A percentile compares a stretch with the other conserved stretches of the same genome.
These are phyloP conservation scores for Yamadazyma spencermartinsiae DNA, from an alignment of 1,139 yeast genomes.

Conservation along the genomic window DNA sequence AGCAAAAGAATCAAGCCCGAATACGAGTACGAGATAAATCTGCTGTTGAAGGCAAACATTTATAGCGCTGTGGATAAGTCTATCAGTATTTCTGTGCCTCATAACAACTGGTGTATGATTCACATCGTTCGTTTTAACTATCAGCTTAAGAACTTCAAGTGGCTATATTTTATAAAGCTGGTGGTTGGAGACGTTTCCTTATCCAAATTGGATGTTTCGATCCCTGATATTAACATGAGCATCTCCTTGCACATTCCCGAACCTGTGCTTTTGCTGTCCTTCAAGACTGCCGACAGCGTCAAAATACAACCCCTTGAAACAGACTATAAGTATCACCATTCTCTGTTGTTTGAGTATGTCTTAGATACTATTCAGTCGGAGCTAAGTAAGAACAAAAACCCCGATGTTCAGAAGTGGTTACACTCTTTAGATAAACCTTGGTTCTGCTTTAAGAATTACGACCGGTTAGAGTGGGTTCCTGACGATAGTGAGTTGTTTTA, in stretches of 20 bases:
- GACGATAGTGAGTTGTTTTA: constrained; percentile 50
- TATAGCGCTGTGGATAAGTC: constrained; percentile 73
- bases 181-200: constrained; percentile 31
- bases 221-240: constrained; percentile 16
- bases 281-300: constrained; percentile 9
- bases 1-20: constrained; percentile 20
- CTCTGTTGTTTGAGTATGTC: constrained; percentile 37
- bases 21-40: constrained; percentile 21
- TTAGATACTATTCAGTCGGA: constrained; percentile 19
- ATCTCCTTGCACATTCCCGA: constrained; percentile 54
- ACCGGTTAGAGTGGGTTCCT: constrained; percentile 73
- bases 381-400: constrained; percentile 6
- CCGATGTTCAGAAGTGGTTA: constrained; percentile 10
- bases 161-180: constrained; percentile 62
- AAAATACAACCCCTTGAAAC: constrained; percentile 15
- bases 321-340: constrained; percentile 39
- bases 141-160: constrained; percentile 51
- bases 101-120: constrained; percentile 27
- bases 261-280: constrained; percentile 19
- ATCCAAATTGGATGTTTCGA: constrained; percentile 13
- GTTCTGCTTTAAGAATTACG: constrained; percentile 67
- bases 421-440: constrained; percentile 26
- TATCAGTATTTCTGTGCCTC: constrained; percentile 50
- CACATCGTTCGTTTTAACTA: constrained; percentile 60
- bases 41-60: constrained; percentile 41